Base-by-base conservation (phyloP, 441 rosid genomes). In the Pelargonium australe region DNA sequence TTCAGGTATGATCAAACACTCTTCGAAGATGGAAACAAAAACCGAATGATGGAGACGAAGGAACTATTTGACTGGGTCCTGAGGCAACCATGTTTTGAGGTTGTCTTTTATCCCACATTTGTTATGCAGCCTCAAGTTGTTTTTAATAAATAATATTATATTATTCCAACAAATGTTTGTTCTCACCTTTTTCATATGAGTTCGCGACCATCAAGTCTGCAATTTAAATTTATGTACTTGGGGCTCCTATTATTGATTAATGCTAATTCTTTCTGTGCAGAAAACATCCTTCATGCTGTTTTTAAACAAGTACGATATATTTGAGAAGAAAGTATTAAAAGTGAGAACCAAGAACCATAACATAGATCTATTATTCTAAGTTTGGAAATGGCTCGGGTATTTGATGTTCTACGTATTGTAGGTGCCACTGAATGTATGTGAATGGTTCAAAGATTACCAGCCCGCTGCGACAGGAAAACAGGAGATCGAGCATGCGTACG, bases 41-140 rank as follows among this genome's bases (percentile, higher is more conserved):
- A 91, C 78, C 84, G 97, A 66, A 88, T 95, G 97, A 84, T 84
- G 84, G 99, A 91, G 80, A 88, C 97, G 0, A 95, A 85, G 76
- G 96, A 95, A 72, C 87, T 95, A 12, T 91, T 91, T 58, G 94
- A 91, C 69, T 95, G 99, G 99, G 96, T 95, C 77, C 78, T 95
- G 74, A 95, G 90, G 87, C 97, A 95, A 76, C 96, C 97, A 16
- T 95, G 99, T 83, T 95, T 95, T 44, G 95, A 91, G 99, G 99
- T 95, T 73, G 64, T 23, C 53, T 61, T 72, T 53, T 6, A 1
- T 34, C 16, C 68, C 64, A 57, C 13, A 23, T 69, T 31, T 78
- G 43, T 49, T 63, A 44, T 37, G 31, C 16, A 19, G 23, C 16
- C 19, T 43, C 16, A 51, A 13, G 58, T n/a, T 51, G 0, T 13